Base-by-base conservation (phyloP, 208 protist genomes). In the Acanthamoeba sp. region DNA sequence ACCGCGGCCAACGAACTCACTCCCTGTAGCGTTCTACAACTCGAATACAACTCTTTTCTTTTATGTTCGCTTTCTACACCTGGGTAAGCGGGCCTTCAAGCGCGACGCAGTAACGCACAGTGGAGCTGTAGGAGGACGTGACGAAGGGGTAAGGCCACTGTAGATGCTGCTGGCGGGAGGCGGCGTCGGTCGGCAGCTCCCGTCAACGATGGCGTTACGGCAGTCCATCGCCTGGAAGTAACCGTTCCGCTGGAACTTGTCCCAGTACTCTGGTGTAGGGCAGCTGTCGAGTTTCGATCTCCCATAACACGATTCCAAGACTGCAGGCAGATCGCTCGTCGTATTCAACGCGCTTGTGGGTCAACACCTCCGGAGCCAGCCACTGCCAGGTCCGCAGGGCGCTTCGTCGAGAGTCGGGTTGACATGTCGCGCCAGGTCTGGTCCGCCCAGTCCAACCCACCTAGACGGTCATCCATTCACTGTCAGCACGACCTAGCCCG, bases 211-310 rank as follows among this genome's bases (percentile, higher is more conserved):
- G 16, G 80, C 80, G 48, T 62, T 52, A 66, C n/a, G n/a, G 48
- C 80, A 89, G 80, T 89, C 80, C 45, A 64, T 89, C 45, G 45
- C 55, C 80, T 89, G 80, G 80, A 89, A 89, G 80, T 89, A 62
- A 14, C 80, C 80, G 40, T 89, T 89, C 50, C 80, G 38, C 50
- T 66, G 45, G 55, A 89, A 89, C 55, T 62, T 62, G 32, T 76
- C 66, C 80, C 80, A 89, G 42, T 89, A 89, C 29, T 89, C 80
- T 5, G 27, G 55, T 89, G 55, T 66, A 89, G 80, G 80, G 80
- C 22, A 32, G 24, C 80, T 66, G 38, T 27, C 80, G 34, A 7
- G 50, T 64, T 9, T 38, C 80, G n/a, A 89, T 89, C 80, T 89
- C 80, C 29, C 38, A 89, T 20, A 89, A 36, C 6, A 89, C 80